Evolutionary conservation across 495 filamentous ascomycete genomes (phyloP).

Genomic region (Xylaria telfairii): DNA sequence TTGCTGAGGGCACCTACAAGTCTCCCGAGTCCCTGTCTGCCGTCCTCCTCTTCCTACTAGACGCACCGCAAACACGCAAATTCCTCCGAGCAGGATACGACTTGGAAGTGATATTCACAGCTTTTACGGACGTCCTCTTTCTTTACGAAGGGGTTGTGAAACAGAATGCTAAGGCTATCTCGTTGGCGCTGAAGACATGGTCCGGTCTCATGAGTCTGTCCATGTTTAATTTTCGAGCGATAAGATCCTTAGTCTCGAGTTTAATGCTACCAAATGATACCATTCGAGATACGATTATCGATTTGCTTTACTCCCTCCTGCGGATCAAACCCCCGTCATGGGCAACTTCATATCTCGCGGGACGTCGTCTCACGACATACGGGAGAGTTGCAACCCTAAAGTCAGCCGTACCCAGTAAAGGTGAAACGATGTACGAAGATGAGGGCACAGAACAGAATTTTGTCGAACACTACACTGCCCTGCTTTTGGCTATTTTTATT

Average conservation of each 20-base stretch:
- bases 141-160: slow-evolving; percentile 79
- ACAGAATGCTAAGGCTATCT: slow-evolving; percentile 83
- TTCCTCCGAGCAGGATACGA: slow-evolving; percentile 81
- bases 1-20: slow-evolving; percentile 89
- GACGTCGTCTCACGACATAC: slow-evolving; percentile 90
- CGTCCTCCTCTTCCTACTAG: slow-evolving; percentile 86
- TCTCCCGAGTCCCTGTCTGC: slow-evolving; percentile 84
- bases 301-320: slow-evolving; percentile 87
- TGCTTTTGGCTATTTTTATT: slow-evolving; percentile 86
- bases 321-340: slow-evolving; percentile 95
- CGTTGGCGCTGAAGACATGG: slow-evolving; percentile 92
- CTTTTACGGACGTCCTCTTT: slow-evolving; percentile 83
- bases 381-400: slow-evolving; percentile 90
- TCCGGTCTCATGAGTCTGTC: slow-evolving; percentile 83
- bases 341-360: slow-evolving; percentile 94
- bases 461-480: slow-evolving; percentile 88
- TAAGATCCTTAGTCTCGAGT: slow-evolving; percentile 80
- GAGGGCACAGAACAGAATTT: slow-evolving; percentile 77
- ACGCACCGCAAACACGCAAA: slow-evolving; percentile 79
- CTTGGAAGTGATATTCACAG: slow-evolving; percentile 79
- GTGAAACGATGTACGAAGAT: slow-evolving; percentile 65
- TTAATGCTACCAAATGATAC: slow-evolving; percentile 73
- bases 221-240: slow-evolving; percentile 81
- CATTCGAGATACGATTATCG: slow-evolving; percentile 75
- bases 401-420: slow-evolving; percentile 45